Evolutionary conservation across 768 basidiomycete genomes (phyloP).

Genomic region (Trametopsis cervina): DNA sequence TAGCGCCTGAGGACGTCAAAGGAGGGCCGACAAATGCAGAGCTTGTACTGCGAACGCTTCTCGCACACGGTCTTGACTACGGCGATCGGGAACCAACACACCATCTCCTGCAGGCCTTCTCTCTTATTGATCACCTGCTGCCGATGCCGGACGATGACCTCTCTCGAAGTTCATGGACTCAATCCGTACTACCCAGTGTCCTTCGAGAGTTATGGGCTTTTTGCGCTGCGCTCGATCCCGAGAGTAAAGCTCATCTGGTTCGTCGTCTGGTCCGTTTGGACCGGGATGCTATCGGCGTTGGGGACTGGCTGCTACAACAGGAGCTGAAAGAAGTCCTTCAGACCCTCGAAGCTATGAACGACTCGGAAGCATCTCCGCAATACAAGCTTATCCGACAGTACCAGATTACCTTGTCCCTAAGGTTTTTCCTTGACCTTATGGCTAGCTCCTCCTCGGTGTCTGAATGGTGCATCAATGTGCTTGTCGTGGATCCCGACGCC

Average conservation of each 20-base stretch:
- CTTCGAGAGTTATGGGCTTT: conserved; percentile 50
- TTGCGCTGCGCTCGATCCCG: conserved; percentile 48
- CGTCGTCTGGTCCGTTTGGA: conserved; percentile 53
- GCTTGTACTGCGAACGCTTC: conserved; percentile 47
- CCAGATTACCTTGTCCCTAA: conserved; percentile 42
- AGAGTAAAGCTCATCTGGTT: conserved; percentile 46
- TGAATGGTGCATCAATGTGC: conserved; percentile 36
- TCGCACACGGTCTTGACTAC: conserved; percentile 38
- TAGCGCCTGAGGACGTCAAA: conserved; percentile 25
- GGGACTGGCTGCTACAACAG: conserved; percentile 64
- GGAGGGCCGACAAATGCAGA: conserved; percentile 36
- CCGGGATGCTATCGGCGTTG: conserved; percentile 45
- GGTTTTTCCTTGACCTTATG: conserved; percentile 41
- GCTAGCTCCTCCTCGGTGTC: conserved; percentile 31
- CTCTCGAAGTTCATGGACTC: conserved; percentile 40
- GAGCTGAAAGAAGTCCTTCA: conserved; percentile 48
- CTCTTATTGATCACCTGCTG: conserved; percentile 51
- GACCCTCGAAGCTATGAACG: conserved; percentile 30
- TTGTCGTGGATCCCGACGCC: conserved; percentile 39
- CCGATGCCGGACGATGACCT: conserved; percentile 29
- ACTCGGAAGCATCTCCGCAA: conserved; percentile 24
- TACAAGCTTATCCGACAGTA: conserved; percentile 36
- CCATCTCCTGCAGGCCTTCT: conserved; percentile 48
- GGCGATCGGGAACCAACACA: conserved; percentile 48
- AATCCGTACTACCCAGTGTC: conserved; percentile 47